A percentile compares a stretch with the other conserved stretches of the same genome.
Evolutionary conservation across 768 basidiomycete genomes (phyloP).

Genomic region (Lactarius trivialis): DNA sequence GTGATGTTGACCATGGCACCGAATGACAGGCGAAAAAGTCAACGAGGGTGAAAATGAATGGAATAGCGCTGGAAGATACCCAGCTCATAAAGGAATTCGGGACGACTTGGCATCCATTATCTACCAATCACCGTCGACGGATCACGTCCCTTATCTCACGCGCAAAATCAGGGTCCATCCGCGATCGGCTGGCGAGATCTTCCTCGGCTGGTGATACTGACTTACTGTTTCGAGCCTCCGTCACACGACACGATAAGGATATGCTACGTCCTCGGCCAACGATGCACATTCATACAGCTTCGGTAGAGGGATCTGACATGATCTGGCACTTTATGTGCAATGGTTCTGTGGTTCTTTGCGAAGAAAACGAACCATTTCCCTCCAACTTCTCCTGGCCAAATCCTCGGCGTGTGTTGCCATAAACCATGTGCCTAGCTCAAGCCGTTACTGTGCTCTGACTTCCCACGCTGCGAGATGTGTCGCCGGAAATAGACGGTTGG

Average conservation of each 20-base stretch:
- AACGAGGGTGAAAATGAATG: not conserved
- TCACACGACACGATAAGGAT: not conserved
- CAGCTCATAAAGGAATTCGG: constrained; percentile 5
- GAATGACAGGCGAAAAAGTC: not conserved
- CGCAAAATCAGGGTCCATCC: not conserved
- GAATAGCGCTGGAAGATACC: not conserved
- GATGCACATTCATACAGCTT: not conserved
- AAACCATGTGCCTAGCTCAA: not conserved
- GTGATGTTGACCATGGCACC: constrained; percentile 29
- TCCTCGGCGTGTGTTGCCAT: not conserved
- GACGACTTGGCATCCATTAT: constrained; percentile 2
- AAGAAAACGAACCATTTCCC: not conserved
- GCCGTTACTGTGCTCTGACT: not conserved
- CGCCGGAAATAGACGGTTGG: not conserved
- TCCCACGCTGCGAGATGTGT: not conserved
- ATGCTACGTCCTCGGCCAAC: not conserved
- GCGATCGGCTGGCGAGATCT: not conserved
- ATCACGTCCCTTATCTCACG: not conserved
- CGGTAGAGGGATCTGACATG: not conserved
- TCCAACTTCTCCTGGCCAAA: not conserved
- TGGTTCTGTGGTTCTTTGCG: not conserved
- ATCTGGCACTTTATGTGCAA: not conserved
- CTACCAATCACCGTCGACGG: constrained; percentile 13
- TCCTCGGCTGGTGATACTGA: not conserved
- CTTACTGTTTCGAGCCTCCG: too few species aligned